These are phyloP conservation scores for Solanum microdontum DNA, from an alignment of 257 asterid species.

Conservation along the genomic window DNA sequence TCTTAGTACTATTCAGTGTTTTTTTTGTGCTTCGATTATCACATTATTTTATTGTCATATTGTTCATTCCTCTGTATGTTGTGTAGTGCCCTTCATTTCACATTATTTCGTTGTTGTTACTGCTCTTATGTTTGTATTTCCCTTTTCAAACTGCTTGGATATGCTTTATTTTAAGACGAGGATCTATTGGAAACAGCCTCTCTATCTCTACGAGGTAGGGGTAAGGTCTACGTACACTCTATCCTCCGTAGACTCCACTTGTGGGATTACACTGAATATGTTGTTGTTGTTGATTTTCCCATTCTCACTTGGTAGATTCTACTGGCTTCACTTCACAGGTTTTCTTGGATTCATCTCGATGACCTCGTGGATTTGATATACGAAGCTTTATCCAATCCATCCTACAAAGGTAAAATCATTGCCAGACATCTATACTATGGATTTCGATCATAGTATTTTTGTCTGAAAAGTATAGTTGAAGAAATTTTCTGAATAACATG, in stretches of 20 bases:
- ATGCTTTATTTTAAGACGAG: background rate
- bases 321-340: slow-evolving; percentile 34
- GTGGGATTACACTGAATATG: background rate
- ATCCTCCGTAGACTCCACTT: fast-evolving
- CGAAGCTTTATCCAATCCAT: slow-evolving; percentile 74
- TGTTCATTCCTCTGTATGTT: background rate
- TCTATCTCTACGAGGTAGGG: background rate
- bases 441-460: background rate
- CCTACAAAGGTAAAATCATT: slow-evolving; percentile 47
- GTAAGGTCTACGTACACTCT: background rate
- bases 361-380: slow-evolving; percentile 67
- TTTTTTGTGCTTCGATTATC: background rate
- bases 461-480: background rate
- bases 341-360: slow-evolving; percentile 94
- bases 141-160: background rate
- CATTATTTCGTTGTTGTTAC: background rate
- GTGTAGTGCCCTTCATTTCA: background rate
- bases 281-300: background rate
- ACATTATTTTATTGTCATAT: background rate
- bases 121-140: background rate
- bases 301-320: background rate
- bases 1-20: background rate
- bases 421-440: background rate
- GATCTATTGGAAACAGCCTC: background rate
- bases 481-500: background rate